A percentile compares a stretch with the other conserved stretches of the same genome.
phyloP scores from a whole-genome alignment of 2,329 filamentous ascomycete species.

The Phyllosticta citrichinensis region DNA sequence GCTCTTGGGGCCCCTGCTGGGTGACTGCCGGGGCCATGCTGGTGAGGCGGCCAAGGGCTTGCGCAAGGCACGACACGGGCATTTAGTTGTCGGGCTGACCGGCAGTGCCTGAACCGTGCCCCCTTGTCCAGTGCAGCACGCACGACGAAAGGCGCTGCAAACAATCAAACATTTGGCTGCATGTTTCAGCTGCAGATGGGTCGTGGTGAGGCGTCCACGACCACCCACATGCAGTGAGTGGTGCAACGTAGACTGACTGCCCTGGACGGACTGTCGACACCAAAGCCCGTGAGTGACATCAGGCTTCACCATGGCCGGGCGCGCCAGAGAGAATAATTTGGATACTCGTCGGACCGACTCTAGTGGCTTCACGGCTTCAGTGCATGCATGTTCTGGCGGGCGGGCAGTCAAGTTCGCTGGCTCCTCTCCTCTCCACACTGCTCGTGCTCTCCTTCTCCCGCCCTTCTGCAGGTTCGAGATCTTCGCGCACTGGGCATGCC shows the following conservation, averaged over 20 bases:
- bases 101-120: constrained; percentile 7
- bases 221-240: no score
- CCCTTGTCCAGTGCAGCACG: background rate
- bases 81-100: constrained; percentile 7
- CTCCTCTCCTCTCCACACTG: background rate
- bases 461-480: background rate
- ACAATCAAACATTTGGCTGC: constrained; percentile 21
- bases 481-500: background rate
- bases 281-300: background rate
- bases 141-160: no score
- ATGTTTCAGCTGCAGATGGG: constrained; percentile 29
- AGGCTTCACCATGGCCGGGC: background rate
- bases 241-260: no score
- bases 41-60: constrained; percentile 27
- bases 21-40: constrained; percentile 29
- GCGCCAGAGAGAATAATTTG: background rate
- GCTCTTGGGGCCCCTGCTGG: constrained; percentile 27
- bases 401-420: background rate
- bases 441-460: background rate
- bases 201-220: constrained; percentile 24
- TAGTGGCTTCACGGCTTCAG: background rate
- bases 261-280: no score
- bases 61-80: constrained; percentile 11
- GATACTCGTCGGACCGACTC: background rate
- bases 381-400: no score